Conservation (phyloP, 192 early-diverging fungal species). For the Linnemannia zychae region DNA sequence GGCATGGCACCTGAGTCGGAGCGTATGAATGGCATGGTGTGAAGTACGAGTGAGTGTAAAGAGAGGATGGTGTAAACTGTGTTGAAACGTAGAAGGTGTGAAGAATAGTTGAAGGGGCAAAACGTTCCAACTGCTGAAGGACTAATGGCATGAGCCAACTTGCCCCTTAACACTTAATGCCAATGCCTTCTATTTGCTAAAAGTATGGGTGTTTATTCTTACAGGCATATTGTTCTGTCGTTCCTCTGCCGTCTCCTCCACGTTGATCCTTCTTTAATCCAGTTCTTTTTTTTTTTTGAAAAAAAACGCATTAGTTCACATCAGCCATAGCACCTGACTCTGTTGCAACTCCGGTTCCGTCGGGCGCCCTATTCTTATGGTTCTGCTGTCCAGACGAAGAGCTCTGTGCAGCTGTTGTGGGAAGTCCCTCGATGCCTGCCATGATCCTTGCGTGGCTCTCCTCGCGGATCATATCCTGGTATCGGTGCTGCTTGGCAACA, state of each 20-base stretch:
- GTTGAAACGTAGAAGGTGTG: not conserved
- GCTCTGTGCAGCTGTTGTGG: constrained; percentile 27
- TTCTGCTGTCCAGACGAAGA: constrained; percentile 30
- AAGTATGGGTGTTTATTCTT: not conserved
- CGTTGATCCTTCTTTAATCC: not conserved
- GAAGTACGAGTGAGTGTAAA: not conserved
- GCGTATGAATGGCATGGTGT: constrained; percentile 25
- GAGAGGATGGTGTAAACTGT: not conserved
- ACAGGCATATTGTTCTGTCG: not conserved
- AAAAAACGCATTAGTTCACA: constrained; percentile 22
- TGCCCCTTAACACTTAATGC: not conserved
- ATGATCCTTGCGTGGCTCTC: constrained; percentile 69
- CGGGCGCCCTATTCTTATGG: constrained; percentile 24
- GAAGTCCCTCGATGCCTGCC: constrained; percentile 51
- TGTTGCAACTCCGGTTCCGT: constrained; percentile 19
- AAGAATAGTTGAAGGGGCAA: not conserved
- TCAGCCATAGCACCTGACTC: constrained; percentile 54
- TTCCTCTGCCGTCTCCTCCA: not conserved
- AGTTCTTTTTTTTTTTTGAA: not conserved
- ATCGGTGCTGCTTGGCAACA: constrained; percentile 88
- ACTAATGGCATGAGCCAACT: not conserved
- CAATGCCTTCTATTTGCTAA: not conserved
- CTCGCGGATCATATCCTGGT: constrained; percentile 90
- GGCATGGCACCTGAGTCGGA: constrained; percentile 5
- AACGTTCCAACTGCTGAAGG: too few relatives aligned